These are phyloP conservation scores for Camellia granthamiana DNA, from an alignment of 148 eudicot species.

Conservation along the genomic window DNA sequence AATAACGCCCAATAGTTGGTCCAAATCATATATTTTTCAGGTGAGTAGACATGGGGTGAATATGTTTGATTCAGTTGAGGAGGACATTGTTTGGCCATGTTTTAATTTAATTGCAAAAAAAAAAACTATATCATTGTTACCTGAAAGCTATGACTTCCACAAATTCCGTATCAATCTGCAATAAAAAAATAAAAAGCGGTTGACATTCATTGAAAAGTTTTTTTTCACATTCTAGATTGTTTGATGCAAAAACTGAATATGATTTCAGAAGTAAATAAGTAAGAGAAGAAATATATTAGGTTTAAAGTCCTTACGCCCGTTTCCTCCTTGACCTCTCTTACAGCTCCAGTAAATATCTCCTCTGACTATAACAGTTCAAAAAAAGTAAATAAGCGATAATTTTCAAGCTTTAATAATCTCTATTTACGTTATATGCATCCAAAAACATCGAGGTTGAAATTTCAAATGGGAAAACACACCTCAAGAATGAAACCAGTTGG, in stretches of 20 bases:
- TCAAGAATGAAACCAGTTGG: constrained; percentile 87
- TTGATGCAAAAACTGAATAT: background rate
- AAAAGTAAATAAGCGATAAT: constrained; percentile 3
- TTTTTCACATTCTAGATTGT: background rate
- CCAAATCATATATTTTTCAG: background rate
- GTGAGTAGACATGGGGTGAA: no score
- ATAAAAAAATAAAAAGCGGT: constrained; percentile 6
- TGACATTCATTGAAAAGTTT: background rate
- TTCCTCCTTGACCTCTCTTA: constrained; percentile 93
- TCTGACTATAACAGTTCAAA: constrained; percentile 49
- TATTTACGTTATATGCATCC: background rate
- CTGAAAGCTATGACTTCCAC: constrained; percentile 86
- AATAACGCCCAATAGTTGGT: background rate
- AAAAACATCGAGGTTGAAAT: background rate
- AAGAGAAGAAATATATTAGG: background rate
- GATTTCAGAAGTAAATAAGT: background rate
- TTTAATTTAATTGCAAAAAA: background rate
- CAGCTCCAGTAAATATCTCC: constrained; percentile 79
- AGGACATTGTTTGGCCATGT: no score
- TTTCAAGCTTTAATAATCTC: background rate
- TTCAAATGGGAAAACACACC: constrained; percentile 31
- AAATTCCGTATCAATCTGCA: constrained; percentile 85
- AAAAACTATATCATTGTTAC: constrained; percentile 24
- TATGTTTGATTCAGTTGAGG: no score
- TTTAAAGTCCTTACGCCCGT: constrained; percentile 57